Conservation (phyloP, 129 eudicot genomes). For the Saussurea involucrata region DNA sequence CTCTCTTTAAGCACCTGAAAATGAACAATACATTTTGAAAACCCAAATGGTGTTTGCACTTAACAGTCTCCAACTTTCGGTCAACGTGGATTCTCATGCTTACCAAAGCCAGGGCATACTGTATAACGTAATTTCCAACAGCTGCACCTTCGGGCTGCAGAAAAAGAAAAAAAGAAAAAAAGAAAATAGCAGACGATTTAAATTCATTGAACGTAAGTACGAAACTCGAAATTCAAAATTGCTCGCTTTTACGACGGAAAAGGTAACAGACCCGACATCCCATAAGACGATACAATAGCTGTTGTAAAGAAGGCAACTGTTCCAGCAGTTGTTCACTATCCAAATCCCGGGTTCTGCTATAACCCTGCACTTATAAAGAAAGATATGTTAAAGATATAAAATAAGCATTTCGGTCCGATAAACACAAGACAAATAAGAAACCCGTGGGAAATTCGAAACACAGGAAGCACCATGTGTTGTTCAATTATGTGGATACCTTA, state of each 20-base stretch:
- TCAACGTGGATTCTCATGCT: constrained; percentile 2
- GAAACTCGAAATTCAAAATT: background rate
- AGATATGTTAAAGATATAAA: background rate
- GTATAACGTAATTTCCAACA: constrained; percentile 73
- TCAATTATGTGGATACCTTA: constrained; percentile 50
- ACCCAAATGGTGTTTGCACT: background rate
- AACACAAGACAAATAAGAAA: background rate
- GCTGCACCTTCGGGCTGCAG: constrained; percentile 96
- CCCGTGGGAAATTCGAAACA: background rate
- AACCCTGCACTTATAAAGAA: constrained; percentile 46
- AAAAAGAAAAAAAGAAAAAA: background rate
- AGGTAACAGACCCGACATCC: constrained; percentile 74
- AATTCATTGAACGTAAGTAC: background rate
- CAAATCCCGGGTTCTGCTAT: constrained; percentile 82
- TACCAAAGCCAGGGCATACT: constrained; percentile 94
- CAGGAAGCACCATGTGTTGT: background rate
- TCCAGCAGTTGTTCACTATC: constrained; percentile 73
- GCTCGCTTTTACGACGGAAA: background rate
- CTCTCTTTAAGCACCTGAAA: constrained; percentile 90
- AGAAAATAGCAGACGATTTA: background rate
- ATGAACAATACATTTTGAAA: background rate
- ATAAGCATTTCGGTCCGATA: background rate
- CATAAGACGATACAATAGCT: constrained; percentile 76
- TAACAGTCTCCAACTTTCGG: background rate
- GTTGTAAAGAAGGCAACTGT: constrained; percentile 91